Conservation (phyloP, 2,329 filamentous ascomycete genomes). For the Cladosporium sp. region DNA sequence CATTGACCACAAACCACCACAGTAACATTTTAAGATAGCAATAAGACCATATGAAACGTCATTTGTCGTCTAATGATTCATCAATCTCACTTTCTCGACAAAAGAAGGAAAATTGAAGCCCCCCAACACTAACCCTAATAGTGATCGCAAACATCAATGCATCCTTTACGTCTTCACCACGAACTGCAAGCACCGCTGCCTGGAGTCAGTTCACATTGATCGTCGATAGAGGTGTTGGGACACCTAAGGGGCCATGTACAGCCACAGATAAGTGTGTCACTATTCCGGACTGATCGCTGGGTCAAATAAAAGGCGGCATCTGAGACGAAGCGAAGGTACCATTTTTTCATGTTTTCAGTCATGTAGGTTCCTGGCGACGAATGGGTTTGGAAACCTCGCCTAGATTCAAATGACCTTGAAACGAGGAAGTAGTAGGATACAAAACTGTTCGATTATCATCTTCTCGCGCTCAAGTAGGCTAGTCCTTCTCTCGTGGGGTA, state of each 20-base stretch:
- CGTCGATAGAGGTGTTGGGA: not conserved
- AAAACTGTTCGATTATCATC: not conserved
- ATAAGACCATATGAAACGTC: not conserved
- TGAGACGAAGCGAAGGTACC: not conserved
- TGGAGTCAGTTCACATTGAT: not conserved
- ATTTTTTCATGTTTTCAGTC: too few species aligned
- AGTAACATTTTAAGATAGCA: not conserved
- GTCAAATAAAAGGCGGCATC: not conserved
- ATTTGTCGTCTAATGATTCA: not conserved
- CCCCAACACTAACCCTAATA: not conserved
- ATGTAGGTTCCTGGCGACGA: too few species aligned
- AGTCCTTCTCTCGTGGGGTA: slow-evolving; percentile 2
- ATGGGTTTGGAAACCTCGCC: too few species aligned
- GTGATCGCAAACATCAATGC: not conserved
- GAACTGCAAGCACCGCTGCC: too few species aligned
- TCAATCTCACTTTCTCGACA: not conserved
- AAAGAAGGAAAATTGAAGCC: not conserved
- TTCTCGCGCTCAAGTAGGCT: not conserved
- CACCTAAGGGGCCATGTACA: not conserved
- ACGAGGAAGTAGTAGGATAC: not conserved
- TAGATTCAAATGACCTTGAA: not conserved
- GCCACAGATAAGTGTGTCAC: not conserved
- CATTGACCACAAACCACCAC: not conserved
- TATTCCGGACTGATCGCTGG: not conserved
- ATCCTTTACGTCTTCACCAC: not conserved